Evolutionary conservation across 2,329 filamentous ascomycete species (phyloP), one percentile per base, ranked within the genome.

Genomic region (Thielaviopsis cerberus): DNA sequence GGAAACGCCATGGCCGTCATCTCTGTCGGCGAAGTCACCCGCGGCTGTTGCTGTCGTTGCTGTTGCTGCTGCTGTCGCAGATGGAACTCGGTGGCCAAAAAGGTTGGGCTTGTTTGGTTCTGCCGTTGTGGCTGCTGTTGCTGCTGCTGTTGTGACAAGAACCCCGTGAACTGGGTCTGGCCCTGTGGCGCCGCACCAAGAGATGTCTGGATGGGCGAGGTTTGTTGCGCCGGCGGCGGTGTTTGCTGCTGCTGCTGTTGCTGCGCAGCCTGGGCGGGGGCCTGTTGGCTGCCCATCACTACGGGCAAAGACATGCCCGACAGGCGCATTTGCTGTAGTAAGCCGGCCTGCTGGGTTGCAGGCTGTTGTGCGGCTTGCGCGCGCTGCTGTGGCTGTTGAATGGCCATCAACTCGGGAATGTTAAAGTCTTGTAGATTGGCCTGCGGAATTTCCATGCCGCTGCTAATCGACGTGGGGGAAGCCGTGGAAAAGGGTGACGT

Each of bases 401-500:
- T 54, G 13, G 55, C n/a, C 20, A 61, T 45, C 20, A 61, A 30
- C 13, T 59, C 57, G 1, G 59, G 55, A 15, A 61, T 55, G 3
- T 23, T 34, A 53, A 61, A 61, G 26, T 61, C 59, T 13, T 48
- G 30, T 3, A 61, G 34, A 25, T 51, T 55, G 17, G 53, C 34
- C 20, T 61, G 59, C 1, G 59, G 58, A 48, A 61, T 55, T 26
- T 61, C 59, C 20, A 61, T 54, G 20, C 59, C 52, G n/a, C 56
- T 53, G 11, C 55, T 58, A 20, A 61, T 57, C 15, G 55, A 58
- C 1, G 56, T 61, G 2, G 59, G 59, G 22, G 59, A 61, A 1
- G 55, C 59, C 6, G 53, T 58, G 24, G 55, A 57, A 27, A 58
- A 61, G 7, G 59, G 59, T 13, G 59, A 61, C 13, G 59, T 58